Evolutionary conservation across 2,329 filamentous ascomycete species (phyloP), one percentile per base, ranked within the genome.

Genomic region (Fusarium scirpi): DNA sequence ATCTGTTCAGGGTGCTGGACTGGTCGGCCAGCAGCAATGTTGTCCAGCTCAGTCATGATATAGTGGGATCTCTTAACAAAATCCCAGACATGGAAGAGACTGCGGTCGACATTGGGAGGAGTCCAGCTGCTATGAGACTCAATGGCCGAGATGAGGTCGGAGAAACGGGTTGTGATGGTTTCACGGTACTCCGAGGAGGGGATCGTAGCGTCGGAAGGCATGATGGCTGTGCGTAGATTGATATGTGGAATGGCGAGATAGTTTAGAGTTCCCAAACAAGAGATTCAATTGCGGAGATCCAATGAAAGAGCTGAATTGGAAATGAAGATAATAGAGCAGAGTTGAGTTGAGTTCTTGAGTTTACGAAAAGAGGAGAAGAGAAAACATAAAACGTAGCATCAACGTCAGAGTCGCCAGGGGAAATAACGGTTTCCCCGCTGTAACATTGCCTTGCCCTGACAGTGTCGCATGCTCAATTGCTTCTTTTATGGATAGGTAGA

Each of bases 1-100:
- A 83, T 79, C 67, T 82, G 79, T 11, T 79, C 74, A 3, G 80
- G 80, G 18, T 80, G 71, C 63, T 74, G 67, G 32, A 81, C 57
- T 16, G 76, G 71, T 48, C 72, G 67, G 16, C 80, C 80, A 25
- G 74, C 74, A 20, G 74, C 73, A 55, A 82, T 78, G 44, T 80
- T 81, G 20, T 83, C 79, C 25, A 83, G 76, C 76, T 83, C 80
- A 9, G 75, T 76, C 67, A 82, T 77, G 74, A 82, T 82, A 65
- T 82, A 83, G 40, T 77, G 72, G n/a, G 80, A 81, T 38, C 80
- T 78, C 61, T 75, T 78, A 47, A 79, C 79, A 68, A 83, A 84
- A 67, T 83, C 81, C 80, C 80, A 84, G 32, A 82, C 67, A 67
- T 81, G 75, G 57, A 74, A 80, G 43, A 83, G 77, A 18, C 78